Conservation (phyloP, 164 flowering plant species). For the Vitis riparia region DNA sequence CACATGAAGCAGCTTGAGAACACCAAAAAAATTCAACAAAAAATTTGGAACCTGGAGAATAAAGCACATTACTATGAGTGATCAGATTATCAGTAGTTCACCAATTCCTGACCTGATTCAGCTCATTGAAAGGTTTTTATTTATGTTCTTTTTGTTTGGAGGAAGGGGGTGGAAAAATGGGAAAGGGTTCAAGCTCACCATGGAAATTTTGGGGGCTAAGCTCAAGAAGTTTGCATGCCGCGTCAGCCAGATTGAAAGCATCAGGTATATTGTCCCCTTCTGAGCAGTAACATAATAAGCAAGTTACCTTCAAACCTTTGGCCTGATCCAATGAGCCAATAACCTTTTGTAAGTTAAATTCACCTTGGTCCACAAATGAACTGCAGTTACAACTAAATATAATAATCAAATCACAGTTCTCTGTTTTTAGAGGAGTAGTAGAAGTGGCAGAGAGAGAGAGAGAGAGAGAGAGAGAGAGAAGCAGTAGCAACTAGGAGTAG, state of each 20-base stretch:
- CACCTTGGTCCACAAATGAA: not conserved
- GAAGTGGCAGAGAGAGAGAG: not conserved
- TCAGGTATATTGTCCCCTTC: conserved; percentile 95
- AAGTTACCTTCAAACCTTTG: conserved; percentile 89
- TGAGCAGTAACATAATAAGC: conserved; percentile 83
- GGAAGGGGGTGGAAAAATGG: not conserved
- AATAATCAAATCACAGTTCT: not conserved
- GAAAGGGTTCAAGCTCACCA: conserved; percentile 39
- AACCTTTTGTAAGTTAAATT: not conserved
- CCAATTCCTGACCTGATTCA: too few species aligned
- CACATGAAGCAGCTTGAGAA: too few species aligned
- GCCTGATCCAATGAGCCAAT: conserved; percentile 46
- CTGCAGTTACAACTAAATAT: not conserved
- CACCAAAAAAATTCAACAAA: too few species aligned
- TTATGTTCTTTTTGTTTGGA: too few species aligned
- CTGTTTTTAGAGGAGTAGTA: not conserved
- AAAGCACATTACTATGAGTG: too few species aligned
- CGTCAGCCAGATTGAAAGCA: conserved; percentile 81
- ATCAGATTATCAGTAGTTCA: too few species aligned
- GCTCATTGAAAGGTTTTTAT: too few species aligned
- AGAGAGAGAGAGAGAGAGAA: too few species aligned
- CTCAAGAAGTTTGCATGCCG: conserved; percentile 57
- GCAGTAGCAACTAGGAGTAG: too few species aligned
- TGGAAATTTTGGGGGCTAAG: conserved; percentile 24
- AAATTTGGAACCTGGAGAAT: too few species aligned